Base-by-base conservation (phyloP, 2,329 filamentous ascomycete genomes). In the Aureobasidium sp. region DNA sequence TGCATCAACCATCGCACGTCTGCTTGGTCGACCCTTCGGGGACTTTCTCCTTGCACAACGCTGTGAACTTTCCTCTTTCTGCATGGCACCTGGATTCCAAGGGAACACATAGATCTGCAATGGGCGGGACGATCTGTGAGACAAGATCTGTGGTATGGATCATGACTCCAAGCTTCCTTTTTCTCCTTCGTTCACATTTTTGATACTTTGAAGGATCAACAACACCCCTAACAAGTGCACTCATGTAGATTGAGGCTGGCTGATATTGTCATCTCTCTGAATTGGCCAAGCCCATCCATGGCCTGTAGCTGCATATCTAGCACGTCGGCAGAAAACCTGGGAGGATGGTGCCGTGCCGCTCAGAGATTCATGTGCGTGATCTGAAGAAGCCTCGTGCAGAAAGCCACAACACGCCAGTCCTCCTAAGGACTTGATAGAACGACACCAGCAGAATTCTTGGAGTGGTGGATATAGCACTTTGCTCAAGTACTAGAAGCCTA, bases 91-190 rank as follows among this genome's bases (percentile, higher is more conserved):
- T 46, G 17, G 41, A 34, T 39, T 59, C 43, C 55, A 48, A 20
- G n/a, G n/a, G 53, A 57, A 46, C 41, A 57, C 53, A 46, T 24
- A 48, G 55, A 59, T 59, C 55, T 59, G 43, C 32, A 59, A 57
- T 29, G n/a, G 55, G 32, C 55, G 55, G 55, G 55, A 47, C 27
- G 55, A 59, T 59, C 55, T 59, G 55, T 59, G 55, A 59, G 20
- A 59, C 55, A 59, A 59, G 43, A 59, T 59, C 53, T 59, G 55
- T 47, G 32, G 29, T 48, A 59, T 59, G 15, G 39, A 27, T 17
- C 24, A 59, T 34, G 37, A 24, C 32, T 44, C 12, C 6, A 48
- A 20, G 20, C 27, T 34, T 48, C n/a, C 8, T 2, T 32, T 8
- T 59, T 41, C n/a, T 13, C 26, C 55, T 20, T 17, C 13, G 10